Evolutionary conservation across 1,139 yeast genomes (phyloP).

Genomic region (Blastobotrys petasosporus): DNA sequence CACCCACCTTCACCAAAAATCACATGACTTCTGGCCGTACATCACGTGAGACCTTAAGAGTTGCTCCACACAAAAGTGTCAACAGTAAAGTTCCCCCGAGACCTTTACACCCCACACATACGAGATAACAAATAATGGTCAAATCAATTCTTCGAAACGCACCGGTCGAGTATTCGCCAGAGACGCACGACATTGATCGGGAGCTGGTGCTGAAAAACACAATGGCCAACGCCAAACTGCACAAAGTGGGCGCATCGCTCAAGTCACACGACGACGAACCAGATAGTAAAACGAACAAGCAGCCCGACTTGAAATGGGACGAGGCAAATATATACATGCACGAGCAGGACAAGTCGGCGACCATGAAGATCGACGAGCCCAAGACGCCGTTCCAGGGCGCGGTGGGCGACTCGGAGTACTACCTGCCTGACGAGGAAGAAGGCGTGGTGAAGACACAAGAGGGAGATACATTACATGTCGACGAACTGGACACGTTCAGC

Average conservation of each 20-base stretch:
- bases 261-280: constrained; percentile 12
- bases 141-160: constrained; percentile 35
- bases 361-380: constrained; percentile 90
- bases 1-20: too few species aligned
- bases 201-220: constrained; percentile 45
- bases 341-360: constrained; percentile 64
- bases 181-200: constrained; percentile 33
- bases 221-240: constrained; percentile 38
- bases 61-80: too few species aligned
- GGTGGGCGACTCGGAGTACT: constrained; percentile 80
- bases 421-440: constrained; percentile 64
- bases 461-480: constrained; percentile 29
- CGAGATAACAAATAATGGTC: constrained; percentile 1
- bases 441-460: constrained; percentile 39
- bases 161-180: constrained; percentile 24
- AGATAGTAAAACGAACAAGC: constrained; percentile 12
- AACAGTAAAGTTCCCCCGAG: too few species aligned
- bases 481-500: constrained; percentile 42
- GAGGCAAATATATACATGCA: constrained; percentile 60
- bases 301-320: constrained; percentile 49
- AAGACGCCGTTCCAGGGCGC: constrained; percentile 97
- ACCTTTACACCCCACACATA: background rate
- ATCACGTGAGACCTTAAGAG: too few species aligned
- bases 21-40: too few species aligned
- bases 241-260: constrained; percentile 27